Evolutionary conservation across 2,329 filamentous ascomycete genomes (phyloP).

Genomic region (Dothideomycetes sp.): DNA sequence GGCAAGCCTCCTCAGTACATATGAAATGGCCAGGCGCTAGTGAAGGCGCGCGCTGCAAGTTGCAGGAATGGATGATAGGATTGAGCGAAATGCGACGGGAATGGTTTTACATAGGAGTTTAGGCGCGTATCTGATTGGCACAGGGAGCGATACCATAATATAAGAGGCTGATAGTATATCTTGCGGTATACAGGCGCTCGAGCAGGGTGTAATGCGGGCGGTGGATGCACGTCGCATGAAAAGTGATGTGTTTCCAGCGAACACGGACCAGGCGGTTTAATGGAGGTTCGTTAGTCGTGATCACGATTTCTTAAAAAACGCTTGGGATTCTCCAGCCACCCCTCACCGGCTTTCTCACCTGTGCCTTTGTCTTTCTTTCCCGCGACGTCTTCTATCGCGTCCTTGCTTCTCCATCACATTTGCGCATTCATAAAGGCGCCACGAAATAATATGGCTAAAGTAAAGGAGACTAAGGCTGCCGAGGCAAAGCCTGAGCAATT

Average conservation of each 20-base stretch:
- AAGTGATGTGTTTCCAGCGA: background rate
- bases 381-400: background rate
- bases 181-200: no score
- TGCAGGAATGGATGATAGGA: background rate
- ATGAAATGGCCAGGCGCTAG: background rate
- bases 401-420: background rate
- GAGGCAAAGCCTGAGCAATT: slow-evolving; percentile 6
- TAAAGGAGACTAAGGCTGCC: slow-evolving; percentile 6
- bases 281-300: background rate
- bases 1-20: slow-evolving; percentile 12
- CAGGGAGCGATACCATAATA: no score
- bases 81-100: background rate
- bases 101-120: no score
- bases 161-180: no score
- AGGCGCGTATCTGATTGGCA: no score
- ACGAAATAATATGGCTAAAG: slow-evolving; percentile 6
- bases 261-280: background rate
- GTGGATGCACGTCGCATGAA: background rate
- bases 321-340: background rate
- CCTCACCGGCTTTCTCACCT: background rate
- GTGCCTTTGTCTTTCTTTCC: background rate
- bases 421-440: background rate
- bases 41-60: no score
- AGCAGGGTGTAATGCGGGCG: no score
- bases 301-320: background rate